Percentiles rank a stretch among this genome's conserved stretches.
phyloP scores from a whole-genome alignment of 2,329 filamentous ascomycete genomes.

The Pseudogymnoascus sp. region DNA sequence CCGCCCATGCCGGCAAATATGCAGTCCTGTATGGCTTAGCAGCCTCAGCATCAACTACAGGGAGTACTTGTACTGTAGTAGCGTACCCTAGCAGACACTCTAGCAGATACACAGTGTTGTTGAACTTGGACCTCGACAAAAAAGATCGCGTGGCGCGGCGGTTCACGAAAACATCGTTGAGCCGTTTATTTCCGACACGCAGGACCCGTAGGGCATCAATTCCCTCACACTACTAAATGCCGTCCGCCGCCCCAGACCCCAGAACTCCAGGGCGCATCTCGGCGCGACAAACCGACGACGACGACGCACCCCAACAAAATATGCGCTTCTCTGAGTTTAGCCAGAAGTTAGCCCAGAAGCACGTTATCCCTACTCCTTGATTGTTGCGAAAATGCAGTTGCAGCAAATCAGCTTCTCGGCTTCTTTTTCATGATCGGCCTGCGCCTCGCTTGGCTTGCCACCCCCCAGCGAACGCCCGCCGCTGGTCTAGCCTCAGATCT shows the following conservation, averaged over 20 bases:
- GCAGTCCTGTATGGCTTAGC: background rate
- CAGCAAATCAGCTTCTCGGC: constrained; percentile 1
- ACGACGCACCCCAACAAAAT: background rate
- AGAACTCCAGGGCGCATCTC: background rate
- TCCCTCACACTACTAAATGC: constrained; percentile 11
- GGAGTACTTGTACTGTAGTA: background rate
- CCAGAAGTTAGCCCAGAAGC: constrained; percentile 3
- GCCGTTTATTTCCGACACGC: constrained; percentile 9
- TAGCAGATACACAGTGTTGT: background rate
- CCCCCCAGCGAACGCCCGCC: background rate
- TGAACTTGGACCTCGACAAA: background rate
- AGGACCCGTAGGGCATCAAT: constrained; percentile 9
- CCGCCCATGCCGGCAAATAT: constrained; percentile 6
- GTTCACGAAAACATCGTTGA: constrained; percentile 1
- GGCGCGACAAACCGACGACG: constrained; percentile 9
- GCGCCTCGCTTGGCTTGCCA: constrained; percentile 10
- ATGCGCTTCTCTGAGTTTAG: background rate
- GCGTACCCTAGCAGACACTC: background rate
- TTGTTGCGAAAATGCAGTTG: background rate
- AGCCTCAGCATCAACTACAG: background rate
- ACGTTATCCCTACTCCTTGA: constrained; percentile 2
- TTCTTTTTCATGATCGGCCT: constrained; percentile 8
- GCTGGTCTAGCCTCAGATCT: constrained; percentile 3
- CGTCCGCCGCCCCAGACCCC: constrained; percentile 2
- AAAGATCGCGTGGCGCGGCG: constrained; percentile 4